phyloP scores from a whole-genome alignment of 169 alveolate genomes.

The Plasmodium vivax region DNA sequence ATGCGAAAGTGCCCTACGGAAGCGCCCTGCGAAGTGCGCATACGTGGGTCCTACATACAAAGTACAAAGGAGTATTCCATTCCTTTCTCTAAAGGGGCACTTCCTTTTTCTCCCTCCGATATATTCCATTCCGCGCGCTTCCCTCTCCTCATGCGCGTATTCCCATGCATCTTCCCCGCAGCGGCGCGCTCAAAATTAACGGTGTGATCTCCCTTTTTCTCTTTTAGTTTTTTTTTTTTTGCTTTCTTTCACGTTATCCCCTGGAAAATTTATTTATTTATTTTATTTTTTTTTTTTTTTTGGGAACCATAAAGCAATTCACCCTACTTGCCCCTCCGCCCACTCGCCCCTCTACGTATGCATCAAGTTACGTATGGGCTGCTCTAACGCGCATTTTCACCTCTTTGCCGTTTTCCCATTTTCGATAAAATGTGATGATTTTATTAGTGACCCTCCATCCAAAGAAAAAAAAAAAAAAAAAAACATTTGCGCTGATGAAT shows the following conservation, averaged over 20 bases:
- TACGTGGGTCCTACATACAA: background rate
- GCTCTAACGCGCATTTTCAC: background rate
- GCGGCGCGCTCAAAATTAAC: background rate
- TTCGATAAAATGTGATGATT: background rate
- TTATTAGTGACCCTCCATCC: background rate
- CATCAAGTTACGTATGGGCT: background rate
- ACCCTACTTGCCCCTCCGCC: background rate
- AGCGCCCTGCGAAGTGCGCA: too few species aligned
- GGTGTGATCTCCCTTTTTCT: background rate
- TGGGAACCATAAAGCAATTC: background rate
- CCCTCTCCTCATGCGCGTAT: background rate
- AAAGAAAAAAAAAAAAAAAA: background rate
- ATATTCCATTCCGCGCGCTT: background rate
- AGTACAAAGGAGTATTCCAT: background rate
- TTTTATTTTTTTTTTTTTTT: background rate
- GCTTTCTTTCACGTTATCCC: background rate
- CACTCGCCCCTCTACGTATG: background rate
- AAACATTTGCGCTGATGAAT: background rate
- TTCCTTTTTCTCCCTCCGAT: background rate
- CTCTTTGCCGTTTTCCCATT: background rate
- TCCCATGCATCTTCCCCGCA: background rate
- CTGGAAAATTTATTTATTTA: background rate
- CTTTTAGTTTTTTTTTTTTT: too few species aligned
- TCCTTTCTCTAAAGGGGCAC: too few species aligned
- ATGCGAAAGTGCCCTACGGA: background rate